phyloP scores from a whole-genome alignment of 257 asterid species.

The Craterostigma plantagineum region DNA sequence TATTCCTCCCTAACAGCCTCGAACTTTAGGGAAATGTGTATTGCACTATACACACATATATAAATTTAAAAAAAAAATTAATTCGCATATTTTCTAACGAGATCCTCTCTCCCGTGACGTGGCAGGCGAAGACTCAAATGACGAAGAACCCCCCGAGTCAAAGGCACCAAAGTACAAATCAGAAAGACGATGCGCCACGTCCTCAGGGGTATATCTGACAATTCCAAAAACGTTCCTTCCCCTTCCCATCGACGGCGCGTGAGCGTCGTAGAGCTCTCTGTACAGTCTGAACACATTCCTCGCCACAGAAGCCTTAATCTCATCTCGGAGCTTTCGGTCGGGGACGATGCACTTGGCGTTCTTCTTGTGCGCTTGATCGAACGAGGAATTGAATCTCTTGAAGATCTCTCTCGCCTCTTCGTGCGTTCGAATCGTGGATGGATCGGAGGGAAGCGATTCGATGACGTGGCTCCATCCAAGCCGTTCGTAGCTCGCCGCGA shows the following conservation, averaged over 20 bases:
- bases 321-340: conserved; percentile 44
- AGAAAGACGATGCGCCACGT: conserved; percentile 38
- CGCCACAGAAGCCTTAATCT: conserved; percentile 30
- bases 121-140: conserved; percentile 22
- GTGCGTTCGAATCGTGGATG: conserved; percentile 12
- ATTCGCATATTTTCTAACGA: conserved; percentile 1
- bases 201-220: conserved; percentile 61
- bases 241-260: conserved; percentile 12
- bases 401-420: conserved; percentile 35
- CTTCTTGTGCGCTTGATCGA: conserved; percentile 50
- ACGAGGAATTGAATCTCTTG: conserved; percentile 37
- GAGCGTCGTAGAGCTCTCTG: conserved; percentile 32
- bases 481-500: conserved; percentile 34
- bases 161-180: conserved; percentile 32
- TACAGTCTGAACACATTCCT: conserved; percentile 29
- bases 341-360: conserved; percentile 39
- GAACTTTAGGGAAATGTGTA: no score
- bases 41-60: no score
- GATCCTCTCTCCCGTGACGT: conserved; percentile 11
- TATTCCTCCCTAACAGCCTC: no score
- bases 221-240: conserved; percentile 22
- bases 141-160: conserved; percentile 21
- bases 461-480: conserved; percentile 69
- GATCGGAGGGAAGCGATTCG: conserved; percentile 31
- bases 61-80: no score